These are phyloP conservation scores for Stromatinia cepivora DNA, from an alignment of 2,329 filamentous ascomycete genomes.

Conservation along the genomic window DNA sequence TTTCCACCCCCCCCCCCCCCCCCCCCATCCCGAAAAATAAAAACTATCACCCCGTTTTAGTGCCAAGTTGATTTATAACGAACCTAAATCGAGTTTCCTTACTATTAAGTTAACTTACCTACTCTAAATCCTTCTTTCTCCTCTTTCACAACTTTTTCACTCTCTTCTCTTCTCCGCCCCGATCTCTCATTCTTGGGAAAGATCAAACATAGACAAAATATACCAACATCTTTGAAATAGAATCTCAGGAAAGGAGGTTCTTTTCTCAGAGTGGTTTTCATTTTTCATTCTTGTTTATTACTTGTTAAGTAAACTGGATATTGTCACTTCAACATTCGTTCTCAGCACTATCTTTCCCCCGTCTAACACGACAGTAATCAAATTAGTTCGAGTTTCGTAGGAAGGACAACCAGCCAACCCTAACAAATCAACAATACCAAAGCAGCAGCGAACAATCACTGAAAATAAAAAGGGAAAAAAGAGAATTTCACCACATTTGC, in stretches of 20 bases:
- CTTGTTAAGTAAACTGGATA: slow-evolving; percentile 8
- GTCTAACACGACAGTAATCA: slow-evolving; percentile 13
- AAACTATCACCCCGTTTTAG: slow-evolving; percentile 1
- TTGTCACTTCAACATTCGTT: slow-evolving; percentile 16
- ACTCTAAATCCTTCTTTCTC: not conserved
- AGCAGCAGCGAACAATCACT: slow-evolving; percentile 5
- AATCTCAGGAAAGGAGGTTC: not conserved
- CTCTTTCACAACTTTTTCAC: not conserved
- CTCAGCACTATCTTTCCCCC: slow-evolving; percentile 5
- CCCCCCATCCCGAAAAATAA: not conserved
- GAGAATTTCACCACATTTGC: slow-evolving; percentile 4
- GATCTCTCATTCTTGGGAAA: slow-evolving; percentile 21
- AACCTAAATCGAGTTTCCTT: slow-evolving; percentile 4
- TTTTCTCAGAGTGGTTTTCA: not conserved
- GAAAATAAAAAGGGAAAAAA: not conserved
- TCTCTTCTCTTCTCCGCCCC: not conserved
- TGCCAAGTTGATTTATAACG: slow-evolving; percentile 5
- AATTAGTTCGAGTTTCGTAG: slow-evolving; percentile 9
- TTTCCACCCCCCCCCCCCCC: not conserved
- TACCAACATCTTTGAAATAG: slow-evolving; percentile 6
- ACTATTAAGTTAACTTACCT: not conserved
- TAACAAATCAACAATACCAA: slow-evolving; percentile 2
- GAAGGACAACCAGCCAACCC: slow-evolving; percentile 19
- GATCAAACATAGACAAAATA: not conserved
- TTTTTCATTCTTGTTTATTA: slow-evolving; percentile 7